Evolutionary conservation across 2,329 filamentous ascomycete species (phyloP).

Genomic region (Fusarium scirpi): DNA sequence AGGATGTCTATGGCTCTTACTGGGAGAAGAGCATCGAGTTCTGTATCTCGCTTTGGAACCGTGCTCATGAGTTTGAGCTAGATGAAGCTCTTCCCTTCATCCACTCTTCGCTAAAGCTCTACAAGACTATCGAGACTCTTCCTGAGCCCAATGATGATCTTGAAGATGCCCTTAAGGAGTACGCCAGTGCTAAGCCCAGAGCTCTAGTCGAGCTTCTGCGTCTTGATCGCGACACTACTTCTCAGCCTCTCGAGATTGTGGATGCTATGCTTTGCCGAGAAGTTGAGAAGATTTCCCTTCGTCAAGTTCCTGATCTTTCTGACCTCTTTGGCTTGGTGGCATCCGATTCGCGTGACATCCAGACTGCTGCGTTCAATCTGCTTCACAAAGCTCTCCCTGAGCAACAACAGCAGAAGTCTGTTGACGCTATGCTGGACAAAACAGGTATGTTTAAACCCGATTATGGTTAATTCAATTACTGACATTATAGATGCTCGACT

Average conservation of each 20-base stretch:
- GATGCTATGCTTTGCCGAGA: conserved; percentile 80
- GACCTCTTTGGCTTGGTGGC: conserved; percentile 82
- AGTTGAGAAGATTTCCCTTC: conserved; percentile 71
- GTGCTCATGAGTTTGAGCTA: conserved; percentile 55
- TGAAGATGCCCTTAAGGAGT: conserved; percentile 75
- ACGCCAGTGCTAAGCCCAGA: conserved; percentile 65
- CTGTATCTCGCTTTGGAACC: conserved; percentile 68
- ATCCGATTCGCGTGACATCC: conserved; percentile 79
- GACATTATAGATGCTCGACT: conserved; percentile 70
- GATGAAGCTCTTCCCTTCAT: conserved; percentile 71
- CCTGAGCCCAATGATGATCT: conserved; percentile 88
- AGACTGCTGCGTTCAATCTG: conserved; percentile 83
- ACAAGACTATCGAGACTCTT: conserved; percentile 70
- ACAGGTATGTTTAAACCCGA: conserved; percentile 55
- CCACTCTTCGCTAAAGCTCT: conserved; percentile 79
- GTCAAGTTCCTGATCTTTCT: conserved; percentile 71
- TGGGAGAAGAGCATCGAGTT: conserved; percentile 78
- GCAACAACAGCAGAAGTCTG: conserved; percentile 82
- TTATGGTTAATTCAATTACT: background rate
- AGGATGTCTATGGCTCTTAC: conserved; percentile 87
- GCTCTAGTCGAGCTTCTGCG: conserved; percentile 74
- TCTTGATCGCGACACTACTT: conserved; percentile 56
- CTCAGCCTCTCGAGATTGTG: conserved; percentile 79
- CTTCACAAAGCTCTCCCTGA: conserved; percentile 84
- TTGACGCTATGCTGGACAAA: conserved; percentile 81